Evolutionary conservation across 768 basidiomycete species (phyloP).

Genomic region (Naganishia vaughanmartiniae): DNA sequence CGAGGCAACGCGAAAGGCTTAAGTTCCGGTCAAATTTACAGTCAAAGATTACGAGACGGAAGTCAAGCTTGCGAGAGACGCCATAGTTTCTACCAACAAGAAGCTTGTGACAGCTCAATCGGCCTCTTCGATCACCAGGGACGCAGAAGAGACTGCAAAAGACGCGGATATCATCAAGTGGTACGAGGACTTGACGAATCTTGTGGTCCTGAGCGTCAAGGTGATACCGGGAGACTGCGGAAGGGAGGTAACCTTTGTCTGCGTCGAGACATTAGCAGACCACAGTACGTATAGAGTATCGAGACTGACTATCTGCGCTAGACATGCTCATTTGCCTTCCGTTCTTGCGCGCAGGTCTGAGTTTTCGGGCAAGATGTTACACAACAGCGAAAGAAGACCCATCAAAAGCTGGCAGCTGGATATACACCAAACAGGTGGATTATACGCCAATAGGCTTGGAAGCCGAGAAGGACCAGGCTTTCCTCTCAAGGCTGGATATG

Average conservation of each 20-base stretch:
- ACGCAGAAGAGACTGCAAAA: conserved; percentile 33
- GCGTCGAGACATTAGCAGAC: conserved; percentile 54
- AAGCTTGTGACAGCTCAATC: conserved; percentile 17
- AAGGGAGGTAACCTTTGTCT: conserved; percentile 66
- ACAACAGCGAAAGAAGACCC: conserved; percentile 37
- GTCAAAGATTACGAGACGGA: conserved; percentile 44
- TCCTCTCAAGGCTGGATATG: conserved; percentile 38
- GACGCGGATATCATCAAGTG: conserved; percentile 62
- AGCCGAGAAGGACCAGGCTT: conserved; percentile 41
- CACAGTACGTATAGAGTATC: conserved; percentile 36
- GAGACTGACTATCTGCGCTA: neutral
- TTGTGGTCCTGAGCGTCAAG: conserved; percentile 68
- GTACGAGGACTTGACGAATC: conserved; percentile 82
- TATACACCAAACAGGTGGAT: conserved; percentile 35
- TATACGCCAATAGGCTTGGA: conserved; percentile 44
- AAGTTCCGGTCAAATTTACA: neutral
- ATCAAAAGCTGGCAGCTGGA: conserved; percentile 31
- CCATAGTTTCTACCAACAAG: conserved; percentile 21
- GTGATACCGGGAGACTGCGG: conserved; percentile 54
- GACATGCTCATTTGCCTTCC: neutral
- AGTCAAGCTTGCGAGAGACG: conserved; percentile 36
- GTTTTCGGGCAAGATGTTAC: conserved; percentile 46
- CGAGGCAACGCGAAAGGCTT: neutral
- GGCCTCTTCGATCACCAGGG: conserved; percentile 23
- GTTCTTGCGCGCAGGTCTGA: conserved; percentile 37